Evolutionary conservation across 2,329 filamentous ascomycete species (phyloP).

Genomic region (Trichoderma atroviride): DNA sequence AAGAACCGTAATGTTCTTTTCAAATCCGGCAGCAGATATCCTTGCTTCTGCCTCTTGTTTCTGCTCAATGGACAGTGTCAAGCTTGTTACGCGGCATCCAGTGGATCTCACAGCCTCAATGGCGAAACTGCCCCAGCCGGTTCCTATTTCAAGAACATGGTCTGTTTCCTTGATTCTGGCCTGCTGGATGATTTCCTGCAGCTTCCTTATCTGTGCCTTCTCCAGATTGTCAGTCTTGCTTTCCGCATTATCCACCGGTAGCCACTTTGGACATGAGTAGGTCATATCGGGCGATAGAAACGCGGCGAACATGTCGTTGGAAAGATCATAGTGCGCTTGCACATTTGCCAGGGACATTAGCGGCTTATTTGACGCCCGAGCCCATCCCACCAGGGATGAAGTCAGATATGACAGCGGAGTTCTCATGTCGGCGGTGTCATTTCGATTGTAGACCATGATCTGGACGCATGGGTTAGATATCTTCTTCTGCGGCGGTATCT

Average conservation of each 20-base stretch:
- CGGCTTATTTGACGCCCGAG: slow-evolving; percentile 59
- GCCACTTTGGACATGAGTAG: slow-evolving; percentile 72
- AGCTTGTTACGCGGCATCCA: slow-evolving; percentile 67
- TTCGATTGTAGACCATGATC: slow-evolving; percentile 72
- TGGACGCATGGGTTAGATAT: slow-evolving; percentile 35
- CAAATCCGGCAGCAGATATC: slow-evolving; percentile 62
- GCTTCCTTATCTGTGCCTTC: slow-evolving; percentile 67
- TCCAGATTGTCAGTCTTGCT: slow-evolving; percentile 58
- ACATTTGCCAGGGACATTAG: slow-evolving; percentile 66
- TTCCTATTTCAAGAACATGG: slow-evolving; percentile 74
- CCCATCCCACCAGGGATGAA: slow-evolving; percentile 59
- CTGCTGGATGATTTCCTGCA: slow-evolving; percentile 66
- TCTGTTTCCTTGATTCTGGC: slow-evolving; percentile 65
- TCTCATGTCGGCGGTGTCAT: slow-evolving; percentile 63
- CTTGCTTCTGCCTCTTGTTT: slow-evolving; percentile 67
- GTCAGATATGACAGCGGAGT: slow-evolving; percentile 64
- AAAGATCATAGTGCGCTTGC: slow-evolving; percentile 74
- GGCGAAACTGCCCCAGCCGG: slow-evolving; percentile 74
- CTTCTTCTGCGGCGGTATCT: neutral
- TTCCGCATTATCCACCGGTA: slow-evolving; percentile 28
- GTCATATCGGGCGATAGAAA: slow-evolving; percentile 78
- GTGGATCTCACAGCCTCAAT: slow-evolving; percentile 68
- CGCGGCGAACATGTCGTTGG: slow-evolving; percentile 74
- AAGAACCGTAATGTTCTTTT: slow-evolving; percentile 63
- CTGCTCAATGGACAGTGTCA: slow-evolving; percentile 71